These are phyloP conservation scores for Mycena chlorophos DNA, from an alignment of 768 basidiomycete species.

Conservation along the genomic window DNA sequence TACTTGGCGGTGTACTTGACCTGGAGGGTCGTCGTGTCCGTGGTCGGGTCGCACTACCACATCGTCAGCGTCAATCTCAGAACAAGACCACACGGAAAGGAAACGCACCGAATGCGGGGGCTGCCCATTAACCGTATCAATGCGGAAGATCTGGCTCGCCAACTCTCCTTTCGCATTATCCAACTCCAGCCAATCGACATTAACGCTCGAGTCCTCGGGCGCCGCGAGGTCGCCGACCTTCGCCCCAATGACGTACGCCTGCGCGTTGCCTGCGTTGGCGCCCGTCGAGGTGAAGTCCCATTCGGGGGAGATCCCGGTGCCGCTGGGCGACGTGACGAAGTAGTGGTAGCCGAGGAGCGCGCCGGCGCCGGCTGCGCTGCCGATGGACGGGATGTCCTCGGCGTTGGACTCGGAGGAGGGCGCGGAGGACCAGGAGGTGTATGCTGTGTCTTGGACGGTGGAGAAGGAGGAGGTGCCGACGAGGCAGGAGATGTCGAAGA, in stretches of 20 bases:
- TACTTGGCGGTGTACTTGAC: slow-evolving; percentile 25
- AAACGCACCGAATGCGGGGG: slow-evolving; percentile 36
- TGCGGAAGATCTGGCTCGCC: slow-evolving; percentile 39
- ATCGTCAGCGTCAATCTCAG: not conserved
- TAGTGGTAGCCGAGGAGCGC: slow-evolving; percentile 35
- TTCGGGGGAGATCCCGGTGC: slow-evolving; percentile 35
- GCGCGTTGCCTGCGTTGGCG: slow-evolving; percentile 9
- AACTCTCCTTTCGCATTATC: slow-evolving; percentile 36
- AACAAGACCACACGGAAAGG: not conserved
- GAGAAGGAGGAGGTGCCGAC: slow-evolving; percentile 27
- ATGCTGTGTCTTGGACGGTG: slow-evolving; percentile 18
- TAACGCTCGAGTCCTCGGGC: slow-evolving; percentile 24
- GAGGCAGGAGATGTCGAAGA: slow-evolving; percentile 47
- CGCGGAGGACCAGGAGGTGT: slow-evolving; percentile 22
- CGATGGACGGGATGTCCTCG: not conserved
- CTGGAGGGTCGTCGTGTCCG: slow-evolving; percentile 10
- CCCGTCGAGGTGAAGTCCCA: slow-evolving; percentile 41
- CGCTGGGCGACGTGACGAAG: slow-evolving; percentile 39
- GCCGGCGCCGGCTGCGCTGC: slow-evolving; percentile 7
- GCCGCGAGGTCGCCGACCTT: slow-evolving; percentile 29
- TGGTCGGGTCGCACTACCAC: slow-evolving; percentile 13
- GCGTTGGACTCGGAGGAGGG: slow-evolving; percentile 13
- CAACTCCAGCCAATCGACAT: slow-evolving; percentile 46
- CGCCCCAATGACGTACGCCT: slow-evolving; percentile 23
- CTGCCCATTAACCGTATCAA: slow-evolving; percentile 27